These are phyloP conservation scores for Canna indica DNA, from an alignment of 176 grass and related monocot species.

Conservation along the genomic window DNA sequence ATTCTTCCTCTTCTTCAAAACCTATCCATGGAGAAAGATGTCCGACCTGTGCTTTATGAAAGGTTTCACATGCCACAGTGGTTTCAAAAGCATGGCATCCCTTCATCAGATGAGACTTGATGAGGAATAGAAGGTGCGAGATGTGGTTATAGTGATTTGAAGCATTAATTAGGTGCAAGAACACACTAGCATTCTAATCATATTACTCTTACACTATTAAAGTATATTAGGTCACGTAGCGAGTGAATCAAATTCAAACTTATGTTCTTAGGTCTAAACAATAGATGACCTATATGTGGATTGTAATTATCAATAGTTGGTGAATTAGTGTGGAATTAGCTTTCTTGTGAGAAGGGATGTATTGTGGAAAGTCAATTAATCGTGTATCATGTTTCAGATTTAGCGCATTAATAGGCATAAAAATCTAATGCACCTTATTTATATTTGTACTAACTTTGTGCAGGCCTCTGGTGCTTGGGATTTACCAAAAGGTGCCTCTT, in stretches of 20 bases:
- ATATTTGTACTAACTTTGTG: no score
- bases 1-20: constrained; percentile 83
- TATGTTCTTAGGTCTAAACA: background rate
- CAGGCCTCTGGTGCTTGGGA: no score
- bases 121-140: constrained; percentile 10
- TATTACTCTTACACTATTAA: background rate
- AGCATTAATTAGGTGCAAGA: background rate
- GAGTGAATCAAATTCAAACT: background rate
- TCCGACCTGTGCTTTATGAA: constrained; percentile 68
- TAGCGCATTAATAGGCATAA: background rate
- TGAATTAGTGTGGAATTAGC: no score
- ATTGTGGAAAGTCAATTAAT: no score
- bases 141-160: background rate
- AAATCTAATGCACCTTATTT: no score
- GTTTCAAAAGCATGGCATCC: constrained; percentile 92
- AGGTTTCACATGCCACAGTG: constrained; percentile 98
- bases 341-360: no score
- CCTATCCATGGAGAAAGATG: constrained; percentile 70
- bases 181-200: background rate
- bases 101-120: constrained; percentile 37
- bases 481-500: no score
- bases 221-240: background rate
- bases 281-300: background rate
- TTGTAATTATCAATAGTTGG: background rate
- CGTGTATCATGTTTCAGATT: background rate